phyloP scores from a whole-genome alignment of 2,329 filamentous ascomycete species.

The Magnaporthiopsis poae region DNA sequence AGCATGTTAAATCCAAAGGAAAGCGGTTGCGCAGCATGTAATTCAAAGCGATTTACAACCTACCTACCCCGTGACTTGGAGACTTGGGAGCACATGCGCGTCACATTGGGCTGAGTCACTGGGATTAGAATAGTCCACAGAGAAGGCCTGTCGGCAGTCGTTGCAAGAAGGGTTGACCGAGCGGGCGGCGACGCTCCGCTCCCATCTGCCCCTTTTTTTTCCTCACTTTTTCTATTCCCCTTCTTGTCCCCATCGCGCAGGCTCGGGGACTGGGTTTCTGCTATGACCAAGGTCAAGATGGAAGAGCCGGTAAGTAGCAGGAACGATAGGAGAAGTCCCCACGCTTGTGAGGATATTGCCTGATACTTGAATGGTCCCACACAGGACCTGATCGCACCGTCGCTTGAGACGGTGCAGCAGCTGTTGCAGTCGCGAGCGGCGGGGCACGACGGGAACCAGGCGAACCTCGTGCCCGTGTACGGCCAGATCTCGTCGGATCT shows the following conservation, averaged over 20 bases:
- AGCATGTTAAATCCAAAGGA: no score
- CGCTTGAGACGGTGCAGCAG: constrained; percentile 16
- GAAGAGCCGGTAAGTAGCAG: constrained; percentile 6
- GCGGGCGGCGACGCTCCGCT: background rate
- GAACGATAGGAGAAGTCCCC: background rate
- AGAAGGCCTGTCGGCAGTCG: no score
- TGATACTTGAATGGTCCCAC: background rate
- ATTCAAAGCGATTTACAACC: no score
- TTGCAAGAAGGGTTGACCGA: background rate
- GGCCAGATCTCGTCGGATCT: constrained; percentile 56
- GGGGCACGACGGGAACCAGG: constrained; percentile 10
- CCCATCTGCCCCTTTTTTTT: no score
- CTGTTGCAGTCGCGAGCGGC: constrained; percentile 8
- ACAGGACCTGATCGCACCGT: constrained; percentile 17
- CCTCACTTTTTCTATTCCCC: background rate
- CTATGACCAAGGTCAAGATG: background rate
- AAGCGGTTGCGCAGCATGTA: no score
- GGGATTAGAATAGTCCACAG: no score
- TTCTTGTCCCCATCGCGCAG: background rate
- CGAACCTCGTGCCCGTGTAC: constrained; percentile 17
- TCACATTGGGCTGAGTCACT: no score
- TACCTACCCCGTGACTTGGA: no score
- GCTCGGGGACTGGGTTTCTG: background rate
- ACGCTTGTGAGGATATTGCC: background rate
- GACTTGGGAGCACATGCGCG: no score